Evolutionary conservation across 1,284 basidiomycete genomes (phyloP).

Genomic region (Coriolopsis trogii): DNA sequence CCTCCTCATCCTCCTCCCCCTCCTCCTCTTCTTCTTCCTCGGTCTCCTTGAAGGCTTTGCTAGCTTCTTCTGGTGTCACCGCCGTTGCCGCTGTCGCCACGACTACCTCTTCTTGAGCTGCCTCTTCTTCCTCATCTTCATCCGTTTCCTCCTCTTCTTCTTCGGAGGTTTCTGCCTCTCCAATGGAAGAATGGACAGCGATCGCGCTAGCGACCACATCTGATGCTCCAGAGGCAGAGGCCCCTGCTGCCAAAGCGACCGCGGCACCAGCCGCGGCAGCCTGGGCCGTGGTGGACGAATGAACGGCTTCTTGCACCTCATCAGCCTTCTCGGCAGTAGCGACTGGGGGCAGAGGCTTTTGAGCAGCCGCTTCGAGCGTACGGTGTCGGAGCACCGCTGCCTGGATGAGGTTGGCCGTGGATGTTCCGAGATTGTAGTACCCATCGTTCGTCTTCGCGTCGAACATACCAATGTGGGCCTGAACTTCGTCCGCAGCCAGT

Average conservation of each 20-base stretch:
- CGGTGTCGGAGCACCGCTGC: constrained; percentile 45
- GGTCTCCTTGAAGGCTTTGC: constrained; percentile 1
- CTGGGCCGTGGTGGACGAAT: not conserved
- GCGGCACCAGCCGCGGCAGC: not conserved
- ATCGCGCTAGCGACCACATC: not conserved
- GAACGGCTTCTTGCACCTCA: not conserved
- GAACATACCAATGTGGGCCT: constrained; percentile 93
- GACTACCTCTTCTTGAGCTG: not conserved
- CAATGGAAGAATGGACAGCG: not conserved
- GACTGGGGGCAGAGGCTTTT: not conserved
- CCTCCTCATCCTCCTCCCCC: not conserved
- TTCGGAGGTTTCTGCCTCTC: not conserved
- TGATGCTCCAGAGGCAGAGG: not conserved
- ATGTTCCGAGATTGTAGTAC: constrained; percentile 85
- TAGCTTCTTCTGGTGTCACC: too few relatives aligned
- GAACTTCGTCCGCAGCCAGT: constrained; percentile 76
- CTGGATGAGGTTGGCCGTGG: constrained; percentile 60
- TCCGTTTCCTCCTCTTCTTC: constrained; percentile 9
- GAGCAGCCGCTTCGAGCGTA: not conserved
- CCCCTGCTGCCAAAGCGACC: constrained; percentile 1
- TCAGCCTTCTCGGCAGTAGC: not conserved
- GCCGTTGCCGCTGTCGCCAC: too few relatives aligned
- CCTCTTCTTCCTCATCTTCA: constrained; percentile 4
- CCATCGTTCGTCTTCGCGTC: constrained; percentile 82
- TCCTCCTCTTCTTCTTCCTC: constrained; percentile 11